Evolutionary conservation across 371 early-diverging fungal species (phyloP).

Genomic region (Mucor indicus): DNA sequence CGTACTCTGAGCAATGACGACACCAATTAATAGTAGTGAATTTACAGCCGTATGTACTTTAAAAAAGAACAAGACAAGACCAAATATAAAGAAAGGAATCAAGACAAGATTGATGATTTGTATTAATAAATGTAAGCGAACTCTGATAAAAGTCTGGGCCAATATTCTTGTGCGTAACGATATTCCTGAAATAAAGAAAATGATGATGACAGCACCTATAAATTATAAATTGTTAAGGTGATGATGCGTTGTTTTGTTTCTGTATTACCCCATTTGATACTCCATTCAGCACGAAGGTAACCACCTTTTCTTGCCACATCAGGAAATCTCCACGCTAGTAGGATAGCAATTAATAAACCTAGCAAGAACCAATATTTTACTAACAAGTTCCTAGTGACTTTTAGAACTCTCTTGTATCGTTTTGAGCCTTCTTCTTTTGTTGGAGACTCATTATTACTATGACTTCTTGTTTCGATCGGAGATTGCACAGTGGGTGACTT

Average conservation of each 20-base stretch:
- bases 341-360: conserved; percentile 57
- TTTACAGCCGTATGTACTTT: conserved; percentile 45
- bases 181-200: conserved; percentile 73
- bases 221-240: neutral
- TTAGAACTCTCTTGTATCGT: neutral
- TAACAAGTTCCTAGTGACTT: conserved; percentile 6
- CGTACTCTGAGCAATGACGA: conserved; percentile 66
- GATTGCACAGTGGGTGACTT: conserved; percentile 3
- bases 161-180: conserved; percentile 66
- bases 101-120: conserved; percentile 61
- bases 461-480: neutral
- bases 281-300: conserved; percentile 54
- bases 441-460: neutral
- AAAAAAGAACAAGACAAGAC: conserved; percentile 52
- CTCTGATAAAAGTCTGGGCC: conserved; percentile 53
- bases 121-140: conserved; percentile 62
- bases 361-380: conserved; percentile 37
- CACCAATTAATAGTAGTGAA: conserved; percentile 58
- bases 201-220: conserved; percentile 57
- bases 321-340: conserved; percentile 55
- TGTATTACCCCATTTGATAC: conserved; percentile 59
- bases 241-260: neutral
- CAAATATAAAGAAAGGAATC: conserved; percentile 67
- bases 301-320: conserved; percentile 55
- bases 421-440: neutral